Evolutionary conservation across 2,329 filamentous ascomycete genomes (phyloP), one percentile per base, ranked within the genome.

Genomic region (Hypoxylon sp.): DNA sequence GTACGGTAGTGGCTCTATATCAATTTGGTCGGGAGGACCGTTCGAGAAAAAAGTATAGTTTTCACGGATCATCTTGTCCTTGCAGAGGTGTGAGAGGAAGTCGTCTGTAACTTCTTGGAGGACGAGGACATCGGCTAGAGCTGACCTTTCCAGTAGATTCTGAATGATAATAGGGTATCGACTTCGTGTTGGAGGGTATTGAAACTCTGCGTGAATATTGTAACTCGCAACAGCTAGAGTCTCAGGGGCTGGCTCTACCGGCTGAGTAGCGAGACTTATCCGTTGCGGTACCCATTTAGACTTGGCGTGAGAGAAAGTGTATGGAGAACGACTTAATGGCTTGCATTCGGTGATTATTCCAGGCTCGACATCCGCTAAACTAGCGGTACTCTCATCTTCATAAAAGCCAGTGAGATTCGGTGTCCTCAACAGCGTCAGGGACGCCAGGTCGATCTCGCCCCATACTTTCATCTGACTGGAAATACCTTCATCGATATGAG

Each of bases 71-170:
- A 76, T 71, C 1, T 77, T 63, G 58, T 86, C 74, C 2, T 73
- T 71, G 1, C 91, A 82, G 0, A 91, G 77, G 61, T 82, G 83
- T 0, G 81, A 80, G 0, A 91, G 81, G 64, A 91, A 90, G 41
- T 86, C 81, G 65, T 91, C 88, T 0, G 88, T 89, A 1, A 91
- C 85, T 76, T 91, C 89, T 73, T 91, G 84, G 4, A 91, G 80
- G 2, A 86, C 78, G 7, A 87, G 68, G 2, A 86, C 75, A 60
- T 87, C 84, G 6, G 85, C 78, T 0, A 72, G 62, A 2, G 83
- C 83, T 6, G 76, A 74, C 3, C 73, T 59, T 0, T 81, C 79
- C 3, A 86, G 71, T 2, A 87, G 74, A 59, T 81, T 85, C 5
- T 75, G 70, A 19, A 85, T 62, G 47, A 87, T 71, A 6, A 81